Evolutionary conservation across 257 asterid genomes (phyloP), one percentile per base, ranked within the genome.

Genomic region (Prunella vulgaris): DNA sequence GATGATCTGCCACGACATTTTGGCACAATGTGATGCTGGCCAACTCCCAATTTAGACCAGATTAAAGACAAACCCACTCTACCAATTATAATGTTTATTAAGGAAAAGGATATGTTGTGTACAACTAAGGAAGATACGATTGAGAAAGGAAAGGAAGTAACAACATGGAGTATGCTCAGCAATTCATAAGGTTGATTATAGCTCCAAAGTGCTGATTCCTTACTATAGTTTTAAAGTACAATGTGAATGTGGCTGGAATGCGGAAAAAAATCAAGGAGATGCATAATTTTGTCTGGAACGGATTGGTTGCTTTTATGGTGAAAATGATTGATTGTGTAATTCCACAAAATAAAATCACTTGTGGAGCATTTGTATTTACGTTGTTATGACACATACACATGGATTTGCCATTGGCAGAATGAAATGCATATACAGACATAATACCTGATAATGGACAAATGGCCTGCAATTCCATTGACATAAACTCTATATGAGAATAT

Each of bases 1-100:
- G 56, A 28, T 60, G 54, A 57, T 8, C 33, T 59, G 74, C 60
- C 18, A 59, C 51, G 20, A 66, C 5, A 40, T 69, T 74, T 63
- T 72, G 14, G 71, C 33, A 27, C 64, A 60, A 35, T 35, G 30
- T 60, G 21, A 17, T 5, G 15, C 32, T 18, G 12, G 15, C 68
- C 64, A 51, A 52, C 52, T 40, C 24, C 25, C 10, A 18, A 40
- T 44, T 60, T 32, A 18, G 24, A 33, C 73, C 22, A 28, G 60
- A 21, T 9, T 56, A 30, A 38, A 38, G 53, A 48, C 25, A 28
- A 68, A 61, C 46, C 59, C 18, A 14, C 60, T 60, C 70, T 18
- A 30, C 42, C 64, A 38, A 60, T 52, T 22, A 60, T 66, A 56
- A 10, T 58, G 48, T 25, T 48, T 58, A 30, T 10, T 25, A 12